phyloP scores from a whole-genome alignment of 2,329 filamentous ascomycete species.

The Aspergillus sojae region DNA sequence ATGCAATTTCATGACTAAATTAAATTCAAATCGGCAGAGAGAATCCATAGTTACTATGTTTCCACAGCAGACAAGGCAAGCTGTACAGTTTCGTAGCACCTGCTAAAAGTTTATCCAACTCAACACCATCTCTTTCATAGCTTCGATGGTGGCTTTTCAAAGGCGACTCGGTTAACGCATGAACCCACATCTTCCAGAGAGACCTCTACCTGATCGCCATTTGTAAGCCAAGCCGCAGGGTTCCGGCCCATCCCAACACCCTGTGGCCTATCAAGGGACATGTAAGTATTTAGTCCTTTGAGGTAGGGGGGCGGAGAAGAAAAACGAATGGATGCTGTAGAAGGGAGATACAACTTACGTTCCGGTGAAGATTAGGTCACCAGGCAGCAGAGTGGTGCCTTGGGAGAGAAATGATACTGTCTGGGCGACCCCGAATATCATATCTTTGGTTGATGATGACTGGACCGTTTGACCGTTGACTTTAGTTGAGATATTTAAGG shows the following conservation, averaged over 20 bases:
- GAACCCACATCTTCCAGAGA: slow-evolving; percentile 67
- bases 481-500: slow-evolving; percentile 47
- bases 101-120: not conserved
- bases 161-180: slow-evolving; percentile 48
- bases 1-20: slow-evolving; percentile 1
- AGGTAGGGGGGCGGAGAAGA: too few relatives aligned
- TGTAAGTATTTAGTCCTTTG: slow-evolving; percentile 1
- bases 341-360: slow-evolving; percentile 39
- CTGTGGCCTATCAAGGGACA: slow-evolving; percentile 53
- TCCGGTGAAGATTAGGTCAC: slow-evolving; percentile 48
- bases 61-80: not conserved
- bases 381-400: slow-evolving; percentile 44
- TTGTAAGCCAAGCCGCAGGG: slow-evolving; percentile 68
- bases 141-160: slow-evolving; percentile 44
- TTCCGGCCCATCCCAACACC: slow-evolving; percentile 72
- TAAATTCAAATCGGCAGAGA: not conserved
- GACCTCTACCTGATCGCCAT: slow-evolving; percentile 72
- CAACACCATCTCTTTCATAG: slow-evolving; percentile 26
- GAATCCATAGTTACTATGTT: not conserved
- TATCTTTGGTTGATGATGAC: slow-evolving; percentile 52
- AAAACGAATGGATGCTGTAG: not conserved
- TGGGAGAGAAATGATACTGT: slow-evolving; percentile 52
- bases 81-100: not conserved
- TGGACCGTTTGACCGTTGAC: slow-evolving; percentile 55
- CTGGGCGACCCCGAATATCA: slow-evolving; percentile 51